phyloP scores from a whole-genome alignment of 495 filamentous ascomycete genomes.

The Entonaema liquescens region DNA sequence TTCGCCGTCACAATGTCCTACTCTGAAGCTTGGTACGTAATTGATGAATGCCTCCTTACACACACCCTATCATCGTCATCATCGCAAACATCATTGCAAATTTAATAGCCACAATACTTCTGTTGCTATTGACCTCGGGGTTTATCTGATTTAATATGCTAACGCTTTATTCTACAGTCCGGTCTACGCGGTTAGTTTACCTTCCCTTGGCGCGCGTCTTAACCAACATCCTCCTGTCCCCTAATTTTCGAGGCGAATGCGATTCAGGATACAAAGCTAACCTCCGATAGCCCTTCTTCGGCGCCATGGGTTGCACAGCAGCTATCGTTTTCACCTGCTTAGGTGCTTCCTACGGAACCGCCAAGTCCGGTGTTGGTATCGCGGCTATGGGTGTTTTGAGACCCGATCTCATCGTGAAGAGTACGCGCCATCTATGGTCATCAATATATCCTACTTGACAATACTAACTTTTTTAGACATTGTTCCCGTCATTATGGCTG shows the following conservation, averaged over 20 bases:
- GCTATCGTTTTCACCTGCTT: slow-evolving; percentile 99
- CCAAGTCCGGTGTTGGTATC: slow-evolving; percentile 99
- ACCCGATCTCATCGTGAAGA: slow-evolving; percentile 99
- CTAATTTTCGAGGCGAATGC: slow-evolving; percentile 32
- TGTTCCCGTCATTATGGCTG: slow-evolving; percentile 99
- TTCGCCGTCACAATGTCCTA: slow-evolving; percentile 53
- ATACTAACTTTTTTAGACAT: slow-evolving; percentile 72
- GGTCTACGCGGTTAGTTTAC: slow-evolving; percentile 95
- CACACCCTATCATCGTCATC: slow-evolving; percentile 41
- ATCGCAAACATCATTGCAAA: too few relatives aligned
- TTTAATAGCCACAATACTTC: too few relatives aligned
- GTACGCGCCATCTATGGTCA: slow-evolving; percentile 63
- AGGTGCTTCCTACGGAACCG: slow-evolving; percentile 97
- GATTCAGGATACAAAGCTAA: slow-evolving; percentile 44
- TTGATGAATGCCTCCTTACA: slow-evolving; percentile 30
- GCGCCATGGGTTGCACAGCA: slow-evolving; percentile 97
- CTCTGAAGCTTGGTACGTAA: slow-evolving; percentile 54
- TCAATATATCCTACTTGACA: background rate
- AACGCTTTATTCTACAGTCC: slow-evolving; percentile 66
- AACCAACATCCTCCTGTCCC: slow-evolving; percentile 25
- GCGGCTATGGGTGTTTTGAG: slow-evolving; percentile 97
- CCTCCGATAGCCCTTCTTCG: slow-evolving; percentile 88
- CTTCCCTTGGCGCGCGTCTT: slow-evolving; percentile 21
- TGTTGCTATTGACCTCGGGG: slow-evolving; percentile 12
- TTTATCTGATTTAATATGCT: slow-evolving; percentile 14